Conservation (phyloP, 768 basidiomycete genomes). For the Auriculariales sp. region DNA sequence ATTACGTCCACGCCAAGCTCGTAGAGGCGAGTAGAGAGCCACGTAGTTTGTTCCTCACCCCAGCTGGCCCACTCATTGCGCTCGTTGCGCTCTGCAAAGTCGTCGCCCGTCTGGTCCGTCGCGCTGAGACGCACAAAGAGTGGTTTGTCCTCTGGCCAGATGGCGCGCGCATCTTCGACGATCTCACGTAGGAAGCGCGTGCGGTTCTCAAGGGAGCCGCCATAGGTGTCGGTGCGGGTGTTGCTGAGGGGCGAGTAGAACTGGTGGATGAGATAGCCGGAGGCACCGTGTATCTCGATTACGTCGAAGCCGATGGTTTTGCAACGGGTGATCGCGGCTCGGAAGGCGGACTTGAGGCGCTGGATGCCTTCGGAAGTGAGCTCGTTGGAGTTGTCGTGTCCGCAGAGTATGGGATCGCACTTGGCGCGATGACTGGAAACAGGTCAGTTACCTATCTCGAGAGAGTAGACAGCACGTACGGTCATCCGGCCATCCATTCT, state of each 20-base stretch:
- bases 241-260: conserved; percentile 20
- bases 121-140: conserved; percentile 62
- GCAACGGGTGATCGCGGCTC: conserved; percentile 36
- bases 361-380: conserved; percentile 42
- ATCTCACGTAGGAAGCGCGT: conserved; percentile 18
- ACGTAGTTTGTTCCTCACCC: conserved; percentile 64
- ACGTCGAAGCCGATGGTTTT: conserved; percentile 54
- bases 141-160: conserved; percentile 34
- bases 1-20: conserved; percentile 59
- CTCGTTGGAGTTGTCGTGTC: conserved; percentile 41
- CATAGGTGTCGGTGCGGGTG: conserved; percentile 21
- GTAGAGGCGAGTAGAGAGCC: conserved; percentile 39
- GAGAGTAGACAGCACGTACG: conserved; percentile 24
- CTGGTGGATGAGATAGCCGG: conserved; percentile 17
- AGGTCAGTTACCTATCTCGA: conserved; percentile 6
- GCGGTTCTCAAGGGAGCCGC: conserved; percentile 21
- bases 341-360: conserved; percentile 44
- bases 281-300: conserved; percentile 29
- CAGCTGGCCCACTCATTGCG: conserved; percentile 48
- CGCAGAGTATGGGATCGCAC: conserved; percentile 37
- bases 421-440: conserved; percentile 48
- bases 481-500: conserved; percentile 54
- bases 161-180: conserved; percentile 14
- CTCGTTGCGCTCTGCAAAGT: conserved; percentile 38
- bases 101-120: conserved; percentile 52